Evolutionary conservation across 78 protist genomes (phyloP).

Genomic region (Dictyostelium brefeldianum): DNA sequence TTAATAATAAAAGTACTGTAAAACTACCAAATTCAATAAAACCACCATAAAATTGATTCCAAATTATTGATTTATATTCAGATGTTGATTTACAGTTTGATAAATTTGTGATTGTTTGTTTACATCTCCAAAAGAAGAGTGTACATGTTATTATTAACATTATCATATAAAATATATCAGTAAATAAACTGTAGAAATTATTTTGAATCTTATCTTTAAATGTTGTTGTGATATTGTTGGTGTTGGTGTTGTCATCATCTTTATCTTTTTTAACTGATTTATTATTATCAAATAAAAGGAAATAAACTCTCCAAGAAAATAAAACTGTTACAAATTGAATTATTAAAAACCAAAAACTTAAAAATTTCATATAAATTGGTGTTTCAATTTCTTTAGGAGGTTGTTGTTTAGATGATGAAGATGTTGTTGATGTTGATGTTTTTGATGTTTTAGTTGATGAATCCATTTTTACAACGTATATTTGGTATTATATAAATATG

Average conservation of each 20-base stretch:
- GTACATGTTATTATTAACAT: conserved; percentile 21
- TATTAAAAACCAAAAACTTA: conserved; percentile 13
- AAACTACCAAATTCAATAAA: conserved; percentile 56
- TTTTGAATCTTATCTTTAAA: conserved; percentile 53
- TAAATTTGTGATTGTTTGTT: neutral
- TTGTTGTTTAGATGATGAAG: neutral
- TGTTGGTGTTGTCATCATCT: neutral
- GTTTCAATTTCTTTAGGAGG: neutral
- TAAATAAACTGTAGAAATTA: neutral
- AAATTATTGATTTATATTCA: conserved; percentile 47
- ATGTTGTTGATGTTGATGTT: neutral
- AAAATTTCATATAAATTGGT: neutral
- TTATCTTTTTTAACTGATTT: neutral
- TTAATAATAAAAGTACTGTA: conserved; percentile 10
- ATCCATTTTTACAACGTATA: neutral
- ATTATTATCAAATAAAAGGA: neutral
- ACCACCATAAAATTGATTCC: conserved; percentile 45
- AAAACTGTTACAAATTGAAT: conserved; percentile 8
- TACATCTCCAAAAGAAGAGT: conserved; percentile 69
- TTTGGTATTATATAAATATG: no score
- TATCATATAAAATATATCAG: conserved; percentile 10
- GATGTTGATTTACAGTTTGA: neutral
- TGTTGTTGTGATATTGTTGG: neutral
- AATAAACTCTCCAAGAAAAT: conserved; percentile 21
- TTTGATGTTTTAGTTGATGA: neutral